Conservation (phyloP, 2,329 filamentous ascomycete genomes). For the Podosphaera xanthii region DNA sequence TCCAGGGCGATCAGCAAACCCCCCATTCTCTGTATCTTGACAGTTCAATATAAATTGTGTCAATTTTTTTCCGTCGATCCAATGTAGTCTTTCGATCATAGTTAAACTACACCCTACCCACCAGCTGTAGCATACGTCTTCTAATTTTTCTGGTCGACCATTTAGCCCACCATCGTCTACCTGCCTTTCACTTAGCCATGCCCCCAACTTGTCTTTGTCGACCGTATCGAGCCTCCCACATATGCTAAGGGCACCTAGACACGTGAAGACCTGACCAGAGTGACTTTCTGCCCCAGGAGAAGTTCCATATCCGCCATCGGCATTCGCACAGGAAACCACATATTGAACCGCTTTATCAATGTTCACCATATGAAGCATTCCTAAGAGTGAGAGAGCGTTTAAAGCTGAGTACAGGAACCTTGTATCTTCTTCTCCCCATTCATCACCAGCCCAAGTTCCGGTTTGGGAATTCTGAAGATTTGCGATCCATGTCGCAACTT, state of each 20-base stretch:
- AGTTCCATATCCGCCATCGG: conserved; percentile 84
- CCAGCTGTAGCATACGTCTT: conserved; percentile 98
- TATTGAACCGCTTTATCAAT: conserved; percentile 60
- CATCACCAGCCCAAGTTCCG: conserved; percentile 79
- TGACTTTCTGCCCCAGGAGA: conserved; percentile 83
- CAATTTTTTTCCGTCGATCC: conserved; percentile 73
- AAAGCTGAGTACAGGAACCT: conserved; percentile 81
- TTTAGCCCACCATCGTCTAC: conserved; percentile 73
- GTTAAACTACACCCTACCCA: conserved; percentile 86
- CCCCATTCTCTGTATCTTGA: conserved; percentile 67
- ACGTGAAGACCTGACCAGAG: conserved; percentile 88
- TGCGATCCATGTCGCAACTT: conserved; percentile 68
- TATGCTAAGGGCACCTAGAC: conserved; percentile 68
- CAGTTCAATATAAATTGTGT: conserved; percentile 64
- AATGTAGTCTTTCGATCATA: conserved; percentile 72
- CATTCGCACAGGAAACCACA: conserved; percentile 66
- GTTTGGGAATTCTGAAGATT: conserved; percentile 56
- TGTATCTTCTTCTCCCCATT: conserved; percentile 93
- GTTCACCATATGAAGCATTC: conserved; percentile 49
- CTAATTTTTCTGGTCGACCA: conserved; percentile 79
- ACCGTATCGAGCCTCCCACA: conserved; percentile 62
- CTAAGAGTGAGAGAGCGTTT: conserved; percentile 69
- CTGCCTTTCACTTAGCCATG: conserved; percentile 87
- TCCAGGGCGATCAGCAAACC: conserved; percentile 72
- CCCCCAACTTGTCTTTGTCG: conserved; percentile 57